A percentile compares a stretch with the other conserved stretches of the same genome.
Conservation (phyloP, 352 stramenopile genomes). For the Globisporangium carolinianum region DNA sequence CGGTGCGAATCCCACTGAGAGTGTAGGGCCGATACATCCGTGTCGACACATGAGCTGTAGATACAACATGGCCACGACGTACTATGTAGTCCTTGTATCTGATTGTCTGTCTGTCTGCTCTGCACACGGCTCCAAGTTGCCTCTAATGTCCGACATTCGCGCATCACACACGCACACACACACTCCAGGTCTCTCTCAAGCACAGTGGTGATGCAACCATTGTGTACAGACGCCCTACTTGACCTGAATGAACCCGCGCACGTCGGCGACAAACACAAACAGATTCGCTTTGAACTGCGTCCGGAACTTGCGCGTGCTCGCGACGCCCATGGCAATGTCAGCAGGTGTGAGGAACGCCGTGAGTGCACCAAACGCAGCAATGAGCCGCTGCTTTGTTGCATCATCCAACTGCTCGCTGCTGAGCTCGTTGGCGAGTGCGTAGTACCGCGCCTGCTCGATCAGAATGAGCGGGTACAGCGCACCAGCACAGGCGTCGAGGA, state of each 20-base stretch:
- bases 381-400: constrained; percentile 40
- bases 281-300: constrained; percentile 77
- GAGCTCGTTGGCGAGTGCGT: constrained; percentile 57
- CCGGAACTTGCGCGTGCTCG: constrained; percentile 60
- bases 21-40: too few species aligned
- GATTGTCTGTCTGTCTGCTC: too few species aligned
- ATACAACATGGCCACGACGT: too few species aligned
- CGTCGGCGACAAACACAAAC: constrained; percentile 75
- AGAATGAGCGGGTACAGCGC: constrained; percentile 79
- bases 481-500: constrained; percentile 61
- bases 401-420: constrained; percentile 42
- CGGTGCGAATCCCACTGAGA: too few species aligned
- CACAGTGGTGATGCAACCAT: too few species aligned
- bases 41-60: too few species aligned
- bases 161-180: too few species aligned
- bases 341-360: constrained; percentile 56
- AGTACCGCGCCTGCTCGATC: constrained; percentile 69
- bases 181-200: too few species aligned
- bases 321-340: constrained; percentile 54
- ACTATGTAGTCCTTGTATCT: too few species aligned
- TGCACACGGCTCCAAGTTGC: too few species aligned
- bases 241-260: constrained; percentile 78
- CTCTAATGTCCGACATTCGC: too few species aligned
- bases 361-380: constrained; percentile 55
- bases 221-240: constrained; percentile 6